A percentile compares a stretch with the other conserved stretches of the same genome.
Conservation (phyloP, 163 green algal genomes). For the Scenedesmus sp. region DNA sequence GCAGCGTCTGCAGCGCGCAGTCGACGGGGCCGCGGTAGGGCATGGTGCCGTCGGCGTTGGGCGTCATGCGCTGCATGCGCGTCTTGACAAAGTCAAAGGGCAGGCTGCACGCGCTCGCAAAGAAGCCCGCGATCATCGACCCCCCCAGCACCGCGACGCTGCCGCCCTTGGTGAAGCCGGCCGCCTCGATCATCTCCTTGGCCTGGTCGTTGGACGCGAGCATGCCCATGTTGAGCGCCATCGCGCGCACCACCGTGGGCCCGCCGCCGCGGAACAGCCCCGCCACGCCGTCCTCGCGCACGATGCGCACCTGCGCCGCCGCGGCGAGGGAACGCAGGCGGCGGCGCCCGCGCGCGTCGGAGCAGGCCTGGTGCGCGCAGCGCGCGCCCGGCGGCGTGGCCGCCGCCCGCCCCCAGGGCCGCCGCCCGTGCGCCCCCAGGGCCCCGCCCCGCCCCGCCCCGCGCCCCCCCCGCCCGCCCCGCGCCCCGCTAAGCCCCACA, state of each 20-base stretch:
- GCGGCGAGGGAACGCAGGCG: no score
- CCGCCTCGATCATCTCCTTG: slow-evolving; percentile 87
- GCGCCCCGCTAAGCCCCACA: no score
- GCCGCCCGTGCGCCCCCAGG: no score
- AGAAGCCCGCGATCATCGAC: slow-evolving; percentile 91
- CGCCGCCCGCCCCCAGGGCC: not conserved
- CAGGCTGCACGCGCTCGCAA: slow-evolving; percentile 86
- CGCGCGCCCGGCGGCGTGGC: not conserved
- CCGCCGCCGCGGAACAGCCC: slow-evolving; percentile 96
- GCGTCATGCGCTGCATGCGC: slow-evolving; percentile 92
- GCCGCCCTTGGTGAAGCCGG: slow-evolving; percentile 75
- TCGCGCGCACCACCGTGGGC: slow-evolving; percentile 96
- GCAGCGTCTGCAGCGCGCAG: slow-evolving; percentile 83
- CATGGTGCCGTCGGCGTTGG: slow-evolving; percentile 77
- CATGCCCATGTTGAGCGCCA: slow-evolving; percentile 99
- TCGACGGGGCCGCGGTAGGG: slow-evolving; percentile 89
- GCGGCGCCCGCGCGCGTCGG: slow-evolving; percentile 46
- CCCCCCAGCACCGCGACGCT: slow-evolving; percentile 70
- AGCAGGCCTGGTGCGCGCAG: no score
- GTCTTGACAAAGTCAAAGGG: slow-evolving; percentile 99
- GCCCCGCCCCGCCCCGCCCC: no score
- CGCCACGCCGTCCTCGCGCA: slow-evolving; percentile 90
- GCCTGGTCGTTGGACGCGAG: slow-evolving; percentile 98
- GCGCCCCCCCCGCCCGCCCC: no score
- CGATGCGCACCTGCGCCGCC: slow-evolving; percentile 73